Base-by-base conservation (phyloP, 129 eudicot genomes). In the Logfia minima region DNA sequence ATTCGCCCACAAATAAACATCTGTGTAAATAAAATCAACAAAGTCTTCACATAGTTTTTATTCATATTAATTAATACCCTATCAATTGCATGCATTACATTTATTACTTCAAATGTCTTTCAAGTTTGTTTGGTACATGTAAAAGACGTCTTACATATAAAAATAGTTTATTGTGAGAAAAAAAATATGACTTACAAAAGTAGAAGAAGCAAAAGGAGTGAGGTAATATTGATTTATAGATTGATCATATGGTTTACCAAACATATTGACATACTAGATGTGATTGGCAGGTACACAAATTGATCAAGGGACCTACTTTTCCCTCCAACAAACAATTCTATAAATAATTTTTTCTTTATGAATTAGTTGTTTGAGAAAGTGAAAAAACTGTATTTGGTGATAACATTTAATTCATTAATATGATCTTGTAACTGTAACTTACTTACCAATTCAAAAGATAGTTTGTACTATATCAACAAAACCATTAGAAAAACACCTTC, bases 181-280 rank as follows among this genome's bases (percentile, higher is more conserved):
- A 17, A 4, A 21, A 6, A 7, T 24, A 8, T 23, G 17, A 61
- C 68, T 63, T 14, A 48, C 1, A 41, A 76, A 19, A 41, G 16
- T 2, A 52, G 8, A 61, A 51, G 10, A 18, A 56, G 29, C 28
- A 79, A 63, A 28, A 48, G 48, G 16, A 71, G 59, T 71, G 73
- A 79, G 78, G 58, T 34, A 63, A 64, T 66, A 52, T 32, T 62
- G 13, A 71, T 71, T 22, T 64, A 79, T 10, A 79, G 31, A 31
- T 51, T 34, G 64, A 64, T 79, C 83, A 72, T 72, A 72, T 71
- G 66, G 59, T 64, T 79, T 37, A 64, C 74, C 83, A 79, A 79
- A 79, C 74, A 51, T 64, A 66, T 79, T 72, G 83, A 79, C 78
- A 62, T 4, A 37, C 17, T 68, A 61, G 76, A 59, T 59, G 63